Base-by-base conservation (phyloP, 2,329 filamentous ascomycete species). In the Pyrenophora teres region DNA sequence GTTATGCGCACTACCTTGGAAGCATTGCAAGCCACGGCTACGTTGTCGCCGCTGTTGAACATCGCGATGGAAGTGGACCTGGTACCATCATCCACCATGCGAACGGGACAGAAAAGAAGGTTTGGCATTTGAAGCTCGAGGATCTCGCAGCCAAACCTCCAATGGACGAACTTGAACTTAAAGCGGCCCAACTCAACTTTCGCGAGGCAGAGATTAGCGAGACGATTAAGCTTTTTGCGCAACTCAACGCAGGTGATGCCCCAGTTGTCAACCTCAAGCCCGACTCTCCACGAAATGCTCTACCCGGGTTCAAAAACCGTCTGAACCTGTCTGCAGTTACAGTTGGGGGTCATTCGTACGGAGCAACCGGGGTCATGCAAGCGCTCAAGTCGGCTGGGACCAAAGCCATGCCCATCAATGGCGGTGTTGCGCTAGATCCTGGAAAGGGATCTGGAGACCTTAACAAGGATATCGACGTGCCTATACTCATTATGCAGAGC, bases 301-400 rank as follows among this genome's bases (percentile, higher is more conserved):
- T 76, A 1, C 60, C 73, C 3, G 70, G 72, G 13, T 88, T 85
- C 78, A 67, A 75, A 31, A 71, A 73, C 48, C 78, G 83, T 8
- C 77, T 89, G 6, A 79, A 86, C 65, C 74, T 80, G 39, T 72
- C 78, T 25, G 77, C 80, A 31, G 77, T 86, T 59, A 78, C 83
- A 39, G 76, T 88, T 7, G 81, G 76, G 3, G 86, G 86, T 0
- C 86, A 88, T 65, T 87, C 83, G 0, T 87, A 85, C 71, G 86
- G 86, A 41, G 86, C 85, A 2, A 88, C 86, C 0, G 79, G 83
- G 2, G 85, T 83, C 0, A 74, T 88, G 16, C 83, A 85, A 52
- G 80, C 82, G 3, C 75, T 87, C n/a, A 80, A 80, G 44, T 76
- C 74, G 31, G 80, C 76, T 6, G 75, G 78, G 4, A 75, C 56